Evolutionary conservation across 192 early-diverging fungal species (phyloP).

Genomic region (Obelidium mucronatum): DNA sequence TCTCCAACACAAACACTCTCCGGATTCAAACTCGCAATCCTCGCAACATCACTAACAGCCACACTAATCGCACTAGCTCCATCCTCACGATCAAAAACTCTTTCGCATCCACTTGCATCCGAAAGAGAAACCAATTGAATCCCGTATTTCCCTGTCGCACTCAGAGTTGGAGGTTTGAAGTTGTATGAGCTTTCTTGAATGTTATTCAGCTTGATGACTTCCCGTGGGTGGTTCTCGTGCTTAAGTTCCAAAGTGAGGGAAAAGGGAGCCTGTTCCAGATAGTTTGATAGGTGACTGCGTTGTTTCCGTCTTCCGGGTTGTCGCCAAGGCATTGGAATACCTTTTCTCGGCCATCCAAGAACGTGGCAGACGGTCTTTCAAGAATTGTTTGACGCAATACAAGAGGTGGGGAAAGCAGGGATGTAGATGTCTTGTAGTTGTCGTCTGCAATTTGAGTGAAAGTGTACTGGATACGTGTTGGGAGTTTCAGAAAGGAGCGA

Average conservation of each 20-base stretch:
- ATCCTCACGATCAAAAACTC: constrained; percentile 33
- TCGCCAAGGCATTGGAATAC: constrained; percentile 50
- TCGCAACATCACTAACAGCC: constrained; percentile 56
- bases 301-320: constrained; percentile 36
- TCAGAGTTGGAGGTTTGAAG: constrained; percentile 38
- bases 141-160: constrained; percentile 47
- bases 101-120: constrained; percentile 53
- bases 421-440: constrained; percentile 47
- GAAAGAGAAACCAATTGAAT: constrained; percentile 44
- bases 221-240: constrained; percentile 49
- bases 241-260: constrained; percentile 45
- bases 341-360: constrained; percentile 40
- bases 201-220: constrained; percentile 37
- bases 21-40: constrained; percentile 43
- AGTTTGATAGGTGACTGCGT: constrained; percentile 40
- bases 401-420: background rate
- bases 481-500: constrained; percentile 42
- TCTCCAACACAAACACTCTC: constrained; percentile 69
- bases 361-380: constrained; percentile 46
- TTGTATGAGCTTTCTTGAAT: constrained; percentile 29
- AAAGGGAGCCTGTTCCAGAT: constrained; percentile 50
- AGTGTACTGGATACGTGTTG: constrained; percentile 45
- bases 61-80: constrained; percentile 26
- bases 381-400: constrained; percentile 45
- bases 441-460: constrained; percentile 49